Conservation (phyloP, 371 early-diverging fungal genomes). For the Rhizopus delemar region DNA sequence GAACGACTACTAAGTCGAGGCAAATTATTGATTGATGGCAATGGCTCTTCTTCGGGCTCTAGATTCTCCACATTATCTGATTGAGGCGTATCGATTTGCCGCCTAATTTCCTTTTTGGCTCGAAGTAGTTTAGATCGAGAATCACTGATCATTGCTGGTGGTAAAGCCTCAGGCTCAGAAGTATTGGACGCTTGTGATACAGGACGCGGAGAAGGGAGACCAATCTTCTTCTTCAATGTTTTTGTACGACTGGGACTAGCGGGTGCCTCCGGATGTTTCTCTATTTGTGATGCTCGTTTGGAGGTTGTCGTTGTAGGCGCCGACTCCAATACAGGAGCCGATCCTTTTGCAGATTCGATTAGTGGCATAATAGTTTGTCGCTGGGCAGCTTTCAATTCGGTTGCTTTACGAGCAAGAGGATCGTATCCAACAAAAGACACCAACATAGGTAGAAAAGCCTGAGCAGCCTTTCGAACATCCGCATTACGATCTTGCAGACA, state of each 20-base stretch:
- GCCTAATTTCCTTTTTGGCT: slow-evolving; percentile 73
- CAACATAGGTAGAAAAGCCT: slow-evolving; percentile 63
- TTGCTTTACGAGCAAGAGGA: slow-evolving; percentile 56
- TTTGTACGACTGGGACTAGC: slow-evolving; percentile 24
- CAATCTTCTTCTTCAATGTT: slow-evolving; percentile 21
- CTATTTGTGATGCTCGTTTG: slow-evolving; percentile 11
- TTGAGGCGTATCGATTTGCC: slow-evolving; percentile 77
- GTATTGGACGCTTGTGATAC: slow-evolving; percentile 24
- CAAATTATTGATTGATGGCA: slow-evolving; percentile 38
- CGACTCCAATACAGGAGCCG: slow-evolving; percentile 23
- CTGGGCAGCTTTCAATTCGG: slow-evolving; percentile 70
- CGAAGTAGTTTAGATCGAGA: slow-evolving; percentile 68
- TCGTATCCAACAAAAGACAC: slow-evolving; percentile 66
- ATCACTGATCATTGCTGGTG: slow-evolving; percentile 69
- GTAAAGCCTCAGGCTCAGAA: slow-evolving; percentile 17
- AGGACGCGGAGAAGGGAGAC: slow-evolving; percentile 22
- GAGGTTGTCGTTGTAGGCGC: not conserved
- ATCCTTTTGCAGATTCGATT: slow-evolving; percentile 65
- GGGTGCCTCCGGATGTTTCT: slow-evolving; percentile 15
- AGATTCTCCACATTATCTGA: slow-evolving; percentile 38
- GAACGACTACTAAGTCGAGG: slow-evolving; percentile 32
- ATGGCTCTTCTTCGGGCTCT: slow-evolving; percentile 34
- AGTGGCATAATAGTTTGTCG: slow-evolving; percentile 68
- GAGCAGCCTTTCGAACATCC: slow-evolving; percentile 88
- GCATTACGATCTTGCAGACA: slow-evolving; percentile 87